phyloP scores from a whole-genome alignment of 2,329 filamentous ascomycete species.

The Chaetomium olivaceum region DNA sequence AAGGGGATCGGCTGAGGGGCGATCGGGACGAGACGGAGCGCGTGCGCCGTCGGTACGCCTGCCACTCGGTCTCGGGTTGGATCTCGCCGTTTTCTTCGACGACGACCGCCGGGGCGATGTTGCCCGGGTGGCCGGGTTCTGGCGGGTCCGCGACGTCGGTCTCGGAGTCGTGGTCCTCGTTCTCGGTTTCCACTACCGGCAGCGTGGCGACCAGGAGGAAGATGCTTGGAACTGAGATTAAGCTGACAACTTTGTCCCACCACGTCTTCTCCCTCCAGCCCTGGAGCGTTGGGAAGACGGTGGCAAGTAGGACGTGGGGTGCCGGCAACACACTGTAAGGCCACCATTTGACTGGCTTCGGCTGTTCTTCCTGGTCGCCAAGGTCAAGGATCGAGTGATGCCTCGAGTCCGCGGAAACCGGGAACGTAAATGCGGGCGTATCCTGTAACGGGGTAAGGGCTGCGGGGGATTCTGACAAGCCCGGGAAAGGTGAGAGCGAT shows the following conservation, averaged over 20 bases:
- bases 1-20: slow-evolving; percentile 38
- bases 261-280: slow-evolving; percentile 78
- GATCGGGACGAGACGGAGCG: slow-evolving; percentile 36
- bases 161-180: slow-evolving; percentile 53
- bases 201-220: slow-evolving; percentile 87
- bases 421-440: slow-evolving; percentile 58
- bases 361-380: slow-evolving; percentile 42
- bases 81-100: slow-evolving; percentile 39
- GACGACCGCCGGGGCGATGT: slow-evolving; percentile 41
- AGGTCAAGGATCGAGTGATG: slow-evolving; percentile 47
- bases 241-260: slow-evolving; percentile 79
- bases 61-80: slow-evolving; percentile 57
- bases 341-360: slow-evolving; percentile 71
- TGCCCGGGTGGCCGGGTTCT: slow-evolving; percentile 32
- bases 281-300: slow-evolving; percentile 83
- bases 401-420: slow-evolving; percentile 49
- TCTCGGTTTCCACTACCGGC: slow-evolving; percentile 79
- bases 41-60: slow-evolving; percentile 56
- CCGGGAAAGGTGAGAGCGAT: slow-evolving; percentile 64
- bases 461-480: slow-evolving; percentile 61
- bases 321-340: slow-evolving; percentile 72
- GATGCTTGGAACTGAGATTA: slow-evolving; percentile 85
- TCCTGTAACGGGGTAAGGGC: slow-evolving; percentile 45
- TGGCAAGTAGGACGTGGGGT: slow-evolving; percentile 68
- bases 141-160: slow-evolving; percentile 40